A percentile compares a stretch with the other conserved stretches of the same genome.
Conservation (phyloP, 148 eudicot genomes). For the Camellia sinensis region DNA sequence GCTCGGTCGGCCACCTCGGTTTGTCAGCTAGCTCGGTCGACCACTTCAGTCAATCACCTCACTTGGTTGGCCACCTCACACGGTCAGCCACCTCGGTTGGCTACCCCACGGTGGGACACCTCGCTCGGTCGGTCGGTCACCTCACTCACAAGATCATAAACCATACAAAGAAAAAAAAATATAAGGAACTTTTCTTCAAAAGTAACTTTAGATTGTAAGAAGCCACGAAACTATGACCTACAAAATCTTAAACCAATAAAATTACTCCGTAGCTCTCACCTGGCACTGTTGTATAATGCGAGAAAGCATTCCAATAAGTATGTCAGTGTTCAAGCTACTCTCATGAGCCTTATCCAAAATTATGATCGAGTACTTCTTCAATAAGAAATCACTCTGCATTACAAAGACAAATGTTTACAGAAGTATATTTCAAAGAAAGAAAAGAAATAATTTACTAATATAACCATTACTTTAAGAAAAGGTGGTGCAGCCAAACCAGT, state of each 20-base stretch:
- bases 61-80: no score
- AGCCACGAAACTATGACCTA: not conserved
- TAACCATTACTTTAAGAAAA: not conserved
- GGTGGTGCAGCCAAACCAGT: not conserved
- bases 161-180: no score
- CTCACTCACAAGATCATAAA: no score
- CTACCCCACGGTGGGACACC: no score
- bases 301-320: conserved; percentile 96
- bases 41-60: no score
- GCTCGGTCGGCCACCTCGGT: no score
- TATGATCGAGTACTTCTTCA: conserved; percentile 71
- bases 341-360: conserved; percentile 98
- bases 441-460: not conserved
- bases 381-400: conserved; percentile 71
- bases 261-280: conserved; percentile 31
- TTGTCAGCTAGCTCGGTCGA: no score
- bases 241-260: not conserved
- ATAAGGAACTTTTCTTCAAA: no score
- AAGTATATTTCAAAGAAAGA: not conserved
- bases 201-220: not conserved
- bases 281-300: conserved; percentile 62
- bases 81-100: no score
- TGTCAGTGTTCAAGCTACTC: conserved; percentile 93
- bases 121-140: no score
- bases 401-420: not conserved